Evolutionary conservation across 2,329 filamentous ascomycete genomes (phyloP).

Genomic region (Nakataea oryzae): DNA sequence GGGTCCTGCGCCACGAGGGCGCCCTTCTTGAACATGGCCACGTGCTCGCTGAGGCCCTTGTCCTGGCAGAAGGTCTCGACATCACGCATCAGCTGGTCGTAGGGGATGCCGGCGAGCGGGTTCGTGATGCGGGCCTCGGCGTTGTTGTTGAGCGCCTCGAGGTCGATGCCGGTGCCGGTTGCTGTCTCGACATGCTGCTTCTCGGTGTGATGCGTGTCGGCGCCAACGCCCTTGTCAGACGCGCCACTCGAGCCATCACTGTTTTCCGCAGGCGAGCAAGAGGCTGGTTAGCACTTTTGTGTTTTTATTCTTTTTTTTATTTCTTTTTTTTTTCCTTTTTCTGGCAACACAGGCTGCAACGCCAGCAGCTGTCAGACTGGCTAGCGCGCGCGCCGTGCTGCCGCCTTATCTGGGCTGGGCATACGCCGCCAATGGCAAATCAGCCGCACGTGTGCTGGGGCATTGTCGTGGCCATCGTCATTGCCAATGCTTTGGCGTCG

Average conservation of each 20-base stretch:
- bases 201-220: not conserved
- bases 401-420: not conserved
- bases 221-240: not conserved
- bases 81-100: constrained; percentile 8
- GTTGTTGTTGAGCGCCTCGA: constrained; percentile 2
- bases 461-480: not conserved
- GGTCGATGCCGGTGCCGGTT: not conserved
- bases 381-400: no score
- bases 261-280: not conserved
- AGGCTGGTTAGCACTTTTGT: not conserved
- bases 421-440: no score
- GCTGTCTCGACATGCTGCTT: not conserved
- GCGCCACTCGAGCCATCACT: not conserved
- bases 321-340: not conserved
- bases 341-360: not conserved
- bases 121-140: constrained; percentile 9
- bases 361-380: not conserved
- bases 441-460: not conserved
- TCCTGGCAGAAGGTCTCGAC: constrained; percentile 9
- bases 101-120: constrained; percentile 9
- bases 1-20: constrained; percentile 67
- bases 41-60: constrained; percentile 47
- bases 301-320: not conserved
- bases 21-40: constrained; percentile 52
- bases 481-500: not conserved